Evolutionary conservation across 768 basidiomycete genomes (phyloP).

Genomic region (Coprinopsis marcescibilis): DNA sequence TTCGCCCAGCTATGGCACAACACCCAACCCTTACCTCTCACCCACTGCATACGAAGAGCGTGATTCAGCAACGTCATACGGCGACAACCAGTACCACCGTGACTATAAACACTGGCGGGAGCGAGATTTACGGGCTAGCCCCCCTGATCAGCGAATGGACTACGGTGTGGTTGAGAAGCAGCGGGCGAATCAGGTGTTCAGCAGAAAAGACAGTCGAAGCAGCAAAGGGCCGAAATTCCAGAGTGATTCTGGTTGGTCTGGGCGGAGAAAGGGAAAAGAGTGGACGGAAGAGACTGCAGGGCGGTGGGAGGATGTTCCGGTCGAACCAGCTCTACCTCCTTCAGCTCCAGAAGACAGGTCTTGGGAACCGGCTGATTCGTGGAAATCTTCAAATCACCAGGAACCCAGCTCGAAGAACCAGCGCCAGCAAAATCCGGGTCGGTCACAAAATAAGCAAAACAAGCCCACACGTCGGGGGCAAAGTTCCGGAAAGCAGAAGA

Average conservation of each 20-base stretch:
- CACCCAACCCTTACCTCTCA: slow-evolving; percentile 2
- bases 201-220: slow-evolving; percentile 33
- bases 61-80: no score
- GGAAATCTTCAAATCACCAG: slow-evolving; percentile 40
- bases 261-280: slow-evolving; percentile 40
- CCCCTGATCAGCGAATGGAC: slow-evolving; percentile 31
- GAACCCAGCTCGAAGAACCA: slow-evolving; percentile 20
- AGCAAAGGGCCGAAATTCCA: slow-evolving; percentile 35
- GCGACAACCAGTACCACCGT: slow-evolving; percentile 24
- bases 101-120: slow-evolving; percentile 28
- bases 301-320: slow-evolving; percentile 23
- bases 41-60: no score
- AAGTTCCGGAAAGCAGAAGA: slow-evolving; percentile 33
- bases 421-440: slow-evolving; percentile 33
- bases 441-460: slow-evolving; percentile 28
- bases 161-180: slow-evolving; percentile 26
- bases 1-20: no score
- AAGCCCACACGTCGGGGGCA: slow-evolving; percentile 26
- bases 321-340: slow-evolving; percentile 24
- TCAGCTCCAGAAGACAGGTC: slow-evolving; percentile 45
- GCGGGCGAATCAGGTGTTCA: slow-evolving; percentile 28
- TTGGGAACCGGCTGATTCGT: slow-evolving; percentile 70
- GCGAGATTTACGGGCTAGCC: slow-evolving; percentile 19
- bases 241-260: slow-evolving; percentile 51
- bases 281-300: slow-evolving; percentile 23